phyloP scores from a whole-genome alignment of 345 rosid genomes.

The Cardamine chenopodiifolia region DNA sequence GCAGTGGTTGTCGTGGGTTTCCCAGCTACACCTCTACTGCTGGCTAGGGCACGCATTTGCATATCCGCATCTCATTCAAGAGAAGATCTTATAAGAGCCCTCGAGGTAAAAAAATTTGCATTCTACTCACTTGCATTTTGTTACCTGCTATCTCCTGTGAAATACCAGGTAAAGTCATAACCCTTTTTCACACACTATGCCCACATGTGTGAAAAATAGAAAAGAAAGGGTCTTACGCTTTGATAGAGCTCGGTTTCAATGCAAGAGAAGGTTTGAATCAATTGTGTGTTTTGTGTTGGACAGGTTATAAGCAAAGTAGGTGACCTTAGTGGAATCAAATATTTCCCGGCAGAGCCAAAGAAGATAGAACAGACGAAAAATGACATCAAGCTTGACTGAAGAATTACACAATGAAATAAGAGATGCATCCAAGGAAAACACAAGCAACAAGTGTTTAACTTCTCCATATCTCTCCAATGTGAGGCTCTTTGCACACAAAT shows the following conservation, averaged over 20 bases:
- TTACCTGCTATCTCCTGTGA: neutral
- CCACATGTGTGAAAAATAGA: neutral
- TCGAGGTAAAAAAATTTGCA: conserved; percentile 45
- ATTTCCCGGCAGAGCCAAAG: conserved; percentile 67
- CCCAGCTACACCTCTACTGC: conserved; percentile 65
- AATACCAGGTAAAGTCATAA: neutral
- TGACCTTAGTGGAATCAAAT: conserved; percentile 73
- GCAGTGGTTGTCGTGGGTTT: conserved; percentile 63
- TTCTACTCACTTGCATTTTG: neutral
- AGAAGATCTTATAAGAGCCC: conserved; percentile 67
- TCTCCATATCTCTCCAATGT: neutral
- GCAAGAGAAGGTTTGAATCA: neutral
- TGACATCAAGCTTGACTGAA: conserved; percentile 40
- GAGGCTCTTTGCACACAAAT: neutral
- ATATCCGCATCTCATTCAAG: conserved; percentile 69
- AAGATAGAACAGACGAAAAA: conserved; percentile 45
- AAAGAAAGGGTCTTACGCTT: neutral
- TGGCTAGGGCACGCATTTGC: conserved; percentile 82
- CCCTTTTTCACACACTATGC: neutral
- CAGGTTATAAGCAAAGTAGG: conserved; percentile 78
- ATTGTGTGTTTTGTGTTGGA: neutral
- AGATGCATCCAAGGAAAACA: conserved; percentile 6
- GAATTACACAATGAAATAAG: neutral
- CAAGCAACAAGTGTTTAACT: neutral
- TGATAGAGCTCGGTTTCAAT: neutral